phyloP scores from a whole-genome alignment of 495 filamentous ascomycete species.

The Cudoniella acicularis region DNA sequence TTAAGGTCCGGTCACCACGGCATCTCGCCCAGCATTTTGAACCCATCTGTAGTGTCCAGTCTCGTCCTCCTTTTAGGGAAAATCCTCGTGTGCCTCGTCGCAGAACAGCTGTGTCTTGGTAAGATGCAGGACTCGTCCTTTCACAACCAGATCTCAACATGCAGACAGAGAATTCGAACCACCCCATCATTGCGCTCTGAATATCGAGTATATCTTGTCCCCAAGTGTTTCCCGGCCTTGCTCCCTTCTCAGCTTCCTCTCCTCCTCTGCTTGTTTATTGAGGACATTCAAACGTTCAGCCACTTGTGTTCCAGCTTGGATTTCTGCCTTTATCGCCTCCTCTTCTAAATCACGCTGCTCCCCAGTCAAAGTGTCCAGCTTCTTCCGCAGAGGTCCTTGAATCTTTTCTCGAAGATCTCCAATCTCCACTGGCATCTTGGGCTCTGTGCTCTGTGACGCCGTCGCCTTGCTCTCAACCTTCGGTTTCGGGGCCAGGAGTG shows the following conservation, averaged over 20 bases:
- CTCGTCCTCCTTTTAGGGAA: too few species aligned
- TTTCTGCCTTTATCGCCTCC: conserved; percentile 56
- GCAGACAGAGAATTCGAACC: too few species aligned
- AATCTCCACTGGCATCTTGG: conserved; percentile 1
- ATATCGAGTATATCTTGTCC: conserved; percentile 32
- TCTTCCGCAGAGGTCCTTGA: conserved; percentile 44
- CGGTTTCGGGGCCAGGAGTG: conserved; percentile 25
- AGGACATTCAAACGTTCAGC: conserved; percentile 48
- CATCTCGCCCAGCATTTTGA: too few species aligned
- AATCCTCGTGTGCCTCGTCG: too few species aligned
- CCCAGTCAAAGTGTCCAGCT: conserved; percentile 55
- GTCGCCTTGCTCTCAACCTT: too few species aligned
- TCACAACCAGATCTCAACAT: too few species aligned
- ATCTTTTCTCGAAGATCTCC: conserved; percentile 22
- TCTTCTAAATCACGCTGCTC: conserved; percentile 65
- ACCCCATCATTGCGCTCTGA: too few species aligned
- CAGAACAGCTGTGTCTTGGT: too few species aligned
- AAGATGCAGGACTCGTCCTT: too few species aligned
- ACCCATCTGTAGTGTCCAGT: too few species aligned
- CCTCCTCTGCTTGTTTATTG: conserved; percentile 54
- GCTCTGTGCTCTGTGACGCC: neutral
- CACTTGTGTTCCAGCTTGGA: conserved; percentile 53
- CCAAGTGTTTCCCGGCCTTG: conserved; percentile 52
- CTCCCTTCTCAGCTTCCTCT: conserved; percentile 53
- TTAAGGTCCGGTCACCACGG: too few species aligned